Evolutionary conservation across 768 basidiomycete species (phyloP).

Genomic region (Tylopilus plumbeoviolaceoides): DNA sequence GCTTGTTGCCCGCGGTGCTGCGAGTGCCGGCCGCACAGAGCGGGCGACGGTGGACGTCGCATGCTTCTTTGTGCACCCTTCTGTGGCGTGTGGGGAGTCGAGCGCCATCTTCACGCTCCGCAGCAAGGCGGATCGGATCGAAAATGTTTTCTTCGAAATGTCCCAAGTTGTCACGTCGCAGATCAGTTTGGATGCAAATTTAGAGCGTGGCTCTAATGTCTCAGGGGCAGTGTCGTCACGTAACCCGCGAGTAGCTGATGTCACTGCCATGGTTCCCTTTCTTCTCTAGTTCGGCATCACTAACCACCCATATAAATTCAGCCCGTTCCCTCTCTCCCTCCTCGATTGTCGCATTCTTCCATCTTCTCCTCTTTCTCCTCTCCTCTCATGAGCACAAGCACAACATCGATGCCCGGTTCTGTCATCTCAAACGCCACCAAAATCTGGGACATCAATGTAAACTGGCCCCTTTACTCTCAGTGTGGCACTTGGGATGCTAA

Average conservation of each 20-base stretch:
- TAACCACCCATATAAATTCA: conserved; percentile 30
- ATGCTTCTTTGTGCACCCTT: neutral
- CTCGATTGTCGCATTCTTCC: conserved; percentile 7
- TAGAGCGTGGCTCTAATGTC: conserved; percentile 12
- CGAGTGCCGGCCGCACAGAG: neutral
- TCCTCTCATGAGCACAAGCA: conserved; percentile 19
- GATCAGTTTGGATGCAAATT: conserved; percentile 13
- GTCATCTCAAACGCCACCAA: conserved; percentile 62
- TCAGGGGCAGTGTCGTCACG: conserved; percentile 27
- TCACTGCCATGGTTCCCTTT: conserved; percentile 30
- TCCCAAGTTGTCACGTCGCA: neutral
- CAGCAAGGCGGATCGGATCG: conserved; percentile 18
- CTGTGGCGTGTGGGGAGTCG: conserved; percentile 22
- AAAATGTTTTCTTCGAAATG: conserved; percentile 6
- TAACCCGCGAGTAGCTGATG: conserved; percentile 28
- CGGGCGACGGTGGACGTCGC: neutral
- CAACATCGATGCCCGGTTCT: conserved; percentile 22
- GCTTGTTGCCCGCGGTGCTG: conserved; percentile 12
- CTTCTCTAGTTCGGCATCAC: conserved; percentile 25
- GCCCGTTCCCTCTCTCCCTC: conserved; percentile 7
- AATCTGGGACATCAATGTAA: conserved; percentile 65
- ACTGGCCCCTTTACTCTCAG: conserved; percentile 63
- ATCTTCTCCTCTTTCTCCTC: neutral
- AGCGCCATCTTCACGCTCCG: neutral
- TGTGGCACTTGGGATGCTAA: conserved; percentile 70